These are phyloP conservation scores for Podaxis sp. DNA, from an alignment of 768 basidiomycete species.

Conservation along the genomic window DNA sequence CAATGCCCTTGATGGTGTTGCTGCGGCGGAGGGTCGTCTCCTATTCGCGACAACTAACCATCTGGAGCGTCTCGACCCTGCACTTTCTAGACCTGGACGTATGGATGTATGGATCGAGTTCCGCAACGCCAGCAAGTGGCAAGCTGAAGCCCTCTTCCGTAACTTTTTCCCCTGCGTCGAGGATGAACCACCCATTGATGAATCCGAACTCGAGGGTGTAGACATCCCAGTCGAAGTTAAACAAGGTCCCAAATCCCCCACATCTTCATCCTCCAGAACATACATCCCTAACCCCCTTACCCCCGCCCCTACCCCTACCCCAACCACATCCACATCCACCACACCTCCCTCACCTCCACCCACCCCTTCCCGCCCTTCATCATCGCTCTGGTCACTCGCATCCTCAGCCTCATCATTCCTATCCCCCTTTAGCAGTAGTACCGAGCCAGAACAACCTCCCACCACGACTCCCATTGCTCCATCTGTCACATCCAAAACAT, in stretches of 20 bases:
- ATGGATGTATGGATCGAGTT: slow-evolving; percentile 95
- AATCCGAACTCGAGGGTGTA: slow-evolving; percentile 10
- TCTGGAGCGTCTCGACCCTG: slow-evolving; percentile 85
- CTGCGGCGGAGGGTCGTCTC: slow-evolving; percentile 81
- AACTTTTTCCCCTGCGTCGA: slow-evolving; percentile 81
- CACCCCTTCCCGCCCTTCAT: neutral
- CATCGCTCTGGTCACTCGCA: slow-evolving; percentile 34
- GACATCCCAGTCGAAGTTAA: slow-evolving; percentile 11
- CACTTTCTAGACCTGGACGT: slow-evolving; percentile 85
- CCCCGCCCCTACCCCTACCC: slow-evolving; percentile 1
- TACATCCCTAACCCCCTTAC: neutral
- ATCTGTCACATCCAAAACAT: neutral
- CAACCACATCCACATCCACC: neutral
- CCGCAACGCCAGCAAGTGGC: slow-evolving; percentile 80
- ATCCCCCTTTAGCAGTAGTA: neutral
- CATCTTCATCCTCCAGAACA: neutral
- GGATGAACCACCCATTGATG: slow-evolving; percentile 33
- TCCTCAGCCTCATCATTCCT: slow-evolving; percentile 32
- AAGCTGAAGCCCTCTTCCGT: slow-evolving; percentile 81
- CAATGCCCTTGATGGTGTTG: slow-evolving; percentile 84
- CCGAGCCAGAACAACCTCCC: neutral
- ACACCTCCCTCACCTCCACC: slow-evolving; percentile 22
- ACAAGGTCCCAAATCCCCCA: neutral
- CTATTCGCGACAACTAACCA: slow-evolving; percentile 92
- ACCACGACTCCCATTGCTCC: slow-evolving; percentile 9